Conservation (phyloP, 495 filamentous ascomycete genomes). For the Cladorrhinum samala region DNA sequence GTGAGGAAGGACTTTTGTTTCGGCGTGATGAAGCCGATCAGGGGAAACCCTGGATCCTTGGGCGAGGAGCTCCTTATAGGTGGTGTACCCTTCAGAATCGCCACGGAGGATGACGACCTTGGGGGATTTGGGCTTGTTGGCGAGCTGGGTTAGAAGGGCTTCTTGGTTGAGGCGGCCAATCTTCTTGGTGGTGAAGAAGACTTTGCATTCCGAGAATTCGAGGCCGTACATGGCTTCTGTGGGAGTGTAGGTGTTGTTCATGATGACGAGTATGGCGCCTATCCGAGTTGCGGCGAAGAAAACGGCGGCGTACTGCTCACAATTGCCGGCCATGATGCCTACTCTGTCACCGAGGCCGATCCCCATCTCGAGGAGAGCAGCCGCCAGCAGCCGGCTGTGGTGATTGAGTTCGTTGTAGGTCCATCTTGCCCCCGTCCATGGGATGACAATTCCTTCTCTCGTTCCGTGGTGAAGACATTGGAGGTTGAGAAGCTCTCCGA, state of each 20-base stretch:
- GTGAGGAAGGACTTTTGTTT: conserved; percentile 47
- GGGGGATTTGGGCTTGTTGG: conserved; percentile 28
- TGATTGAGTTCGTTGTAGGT: conserved; percentile 59
- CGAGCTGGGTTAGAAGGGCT: conserved; percentile 47
- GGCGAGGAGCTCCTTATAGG: conserved; percentile 46
- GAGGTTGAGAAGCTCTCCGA: conserved; percentile 55
- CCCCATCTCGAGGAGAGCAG: conserved; percentile 52
- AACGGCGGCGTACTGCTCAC: conserved; percentile 60
- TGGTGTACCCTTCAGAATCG: conserved; percentile 42
- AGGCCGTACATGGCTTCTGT: conserved; percentile 57
- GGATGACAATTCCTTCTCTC: conserved; percentile 56
- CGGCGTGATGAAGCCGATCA: conserved; percentile 26
- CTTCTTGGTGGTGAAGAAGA: conserved; percentile 57
- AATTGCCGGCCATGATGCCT: conserved; percentile 67
- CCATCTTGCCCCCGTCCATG: conserved; percentile 61
- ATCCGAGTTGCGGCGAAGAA: conserved; percentile 63
- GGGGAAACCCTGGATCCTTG: conserved; percentile 37
- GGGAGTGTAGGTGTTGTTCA: conserved; percentile 67
- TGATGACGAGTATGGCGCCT: conserved; percentile 60
- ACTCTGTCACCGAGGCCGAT: conserved; percentile 59
- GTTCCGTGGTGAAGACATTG: conserved; percentile 56
- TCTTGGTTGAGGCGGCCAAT: conserved; percentile 53
- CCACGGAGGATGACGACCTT: conserved; percentile 53
- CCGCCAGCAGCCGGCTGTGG: conserved; percentile 53
- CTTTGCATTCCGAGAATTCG: conserved; percentile 55